These are phyloP conservation scores for Coffea eugenioides DNA, from an alignment of 257 asterid species.

Conservation along the genomic window DNA sequence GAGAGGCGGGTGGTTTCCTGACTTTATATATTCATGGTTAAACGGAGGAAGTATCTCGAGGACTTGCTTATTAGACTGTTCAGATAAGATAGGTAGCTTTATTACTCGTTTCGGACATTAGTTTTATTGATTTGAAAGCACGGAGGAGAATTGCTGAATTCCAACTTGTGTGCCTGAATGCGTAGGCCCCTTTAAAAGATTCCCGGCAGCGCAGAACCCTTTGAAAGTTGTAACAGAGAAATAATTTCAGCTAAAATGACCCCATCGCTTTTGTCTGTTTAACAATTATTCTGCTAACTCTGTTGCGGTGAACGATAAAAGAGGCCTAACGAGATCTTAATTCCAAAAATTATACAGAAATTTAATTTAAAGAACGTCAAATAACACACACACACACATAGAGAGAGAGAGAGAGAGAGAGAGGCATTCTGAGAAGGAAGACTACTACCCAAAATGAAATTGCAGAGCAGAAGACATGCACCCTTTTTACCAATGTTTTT, in stretches of 20 bases:
- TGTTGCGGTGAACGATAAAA: not conserved
- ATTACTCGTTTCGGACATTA: not conserved
- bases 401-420: too few relatives aligned
- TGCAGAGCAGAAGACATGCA: not conserved
- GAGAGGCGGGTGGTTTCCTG: too few relatives aligned
- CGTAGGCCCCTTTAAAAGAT: constrained; percentile 14
- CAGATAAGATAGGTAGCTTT: not conserved
- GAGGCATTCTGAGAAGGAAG: not conserved
- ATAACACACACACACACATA: too few relatives aligned
- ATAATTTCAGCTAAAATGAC: constrained; percentile 9
- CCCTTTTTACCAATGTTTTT: not conserved
- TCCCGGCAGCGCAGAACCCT: constrained; percentile 9
- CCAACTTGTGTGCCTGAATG: constrained; percentile 7
- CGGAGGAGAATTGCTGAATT: not conserved
- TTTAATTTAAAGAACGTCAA: not conserved
- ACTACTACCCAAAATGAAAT: not conserved
- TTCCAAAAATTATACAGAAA: not conserved
- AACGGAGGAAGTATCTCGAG: not conserved
- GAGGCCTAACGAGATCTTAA: not conserved
- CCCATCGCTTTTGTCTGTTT: constrained; percentile 2
- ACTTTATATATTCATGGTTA: not conserved
- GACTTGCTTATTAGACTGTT: not conserved
- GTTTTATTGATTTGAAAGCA: constrained; percentile 14
- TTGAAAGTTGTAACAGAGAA: not conserved
- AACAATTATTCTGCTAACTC: not conserved